These are phyloP conservation scores for Acanthamoeba royreba DNA, from an alignment of 208 protist species.

Conservation along the genomic window DNA sequence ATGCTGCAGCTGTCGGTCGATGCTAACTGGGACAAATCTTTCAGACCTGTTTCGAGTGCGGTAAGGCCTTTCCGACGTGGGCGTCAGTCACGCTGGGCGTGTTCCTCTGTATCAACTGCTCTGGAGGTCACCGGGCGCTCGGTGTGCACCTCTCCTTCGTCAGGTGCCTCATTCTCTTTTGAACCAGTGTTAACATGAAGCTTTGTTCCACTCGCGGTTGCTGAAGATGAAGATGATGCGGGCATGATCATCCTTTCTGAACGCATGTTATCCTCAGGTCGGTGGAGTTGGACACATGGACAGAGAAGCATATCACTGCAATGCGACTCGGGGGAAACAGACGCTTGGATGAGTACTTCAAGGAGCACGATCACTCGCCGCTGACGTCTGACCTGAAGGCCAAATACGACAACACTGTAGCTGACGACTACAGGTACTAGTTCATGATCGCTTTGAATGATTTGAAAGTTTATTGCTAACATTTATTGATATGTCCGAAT, in stretches of 20 bases:
- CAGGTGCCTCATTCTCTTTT: slow-evolving; percentile 28
- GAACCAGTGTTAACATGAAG: neutral
- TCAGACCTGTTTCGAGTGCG: slow-evolving; percentile 1
- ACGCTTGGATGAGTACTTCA: neutral
- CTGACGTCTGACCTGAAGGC: neutral
- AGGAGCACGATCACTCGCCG: neutral
- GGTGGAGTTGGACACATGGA: neutral
- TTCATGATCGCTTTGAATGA: neutral
- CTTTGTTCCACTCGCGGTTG: neutral
- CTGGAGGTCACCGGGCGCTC: slow-evolving; percentile 66
- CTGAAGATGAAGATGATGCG: neutral
- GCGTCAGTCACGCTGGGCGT: slow-evolving; percentile 73
- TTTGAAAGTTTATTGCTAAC: neutral
- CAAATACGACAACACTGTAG: neutral
- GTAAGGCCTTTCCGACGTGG: slow-evolving; percentile 63
- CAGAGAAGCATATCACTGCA: neutral
- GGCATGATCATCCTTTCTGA: too few species aligned
- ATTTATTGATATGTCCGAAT: neutral
- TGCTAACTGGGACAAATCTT: neutral
- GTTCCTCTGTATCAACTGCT: slow-evolving; percentile 77
- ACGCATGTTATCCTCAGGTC: neutral
- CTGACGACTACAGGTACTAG: neutral
- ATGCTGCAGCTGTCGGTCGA: too few species aligned
- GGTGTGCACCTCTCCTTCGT: slow-evolving; percentile 74
- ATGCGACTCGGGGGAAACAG: neutral